Base-by-base conservation (phyloP, 768 basidiomycete species). In the Cyclocybe aegerita region DNA sequence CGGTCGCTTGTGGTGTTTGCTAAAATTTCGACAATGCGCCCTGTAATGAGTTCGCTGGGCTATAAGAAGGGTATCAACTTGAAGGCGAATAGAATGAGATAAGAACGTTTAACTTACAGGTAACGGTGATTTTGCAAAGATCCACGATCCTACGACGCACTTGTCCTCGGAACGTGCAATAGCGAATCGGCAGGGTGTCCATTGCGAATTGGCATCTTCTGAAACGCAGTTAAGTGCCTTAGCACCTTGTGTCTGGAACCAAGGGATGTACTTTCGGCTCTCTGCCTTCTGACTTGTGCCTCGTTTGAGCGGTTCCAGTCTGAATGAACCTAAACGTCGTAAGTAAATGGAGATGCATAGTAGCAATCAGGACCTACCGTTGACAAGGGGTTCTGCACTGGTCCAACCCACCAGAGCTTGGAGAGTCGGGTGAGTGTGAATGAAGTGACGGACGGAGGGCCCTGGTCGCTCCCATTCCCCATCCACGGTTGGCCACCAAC, bases 271-370 rank as follows among this genome's bases (percentile, higher is more conserved):
- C n/a, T 33, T 45, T 41, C 43, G 43, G 10, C 14, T 33, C 16
- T 49, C 31, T 10, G 33, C 14, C 42, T 53, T 55, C 17, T 29
- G 3, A 33, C 12, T 43, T 70, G 48, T 69, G 72, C 4, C 51
- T 43, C 0, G 70, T 70, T 33, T 64, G 60, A 16, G 74, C 60
- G 4, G 63, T 32, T 1, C 57, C 60, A 40, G 66, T 55, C 0
- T 56, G 55, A 8, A 69, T 42, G 2, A 65, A 66, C 17, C 56
- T 47, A 12, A 54, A 57, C 23, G 1, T 23, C 23, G 23, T 23
- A 23, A 23, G 23, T 23, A 1, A 23, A 23, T 23, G 23, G 23
- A 23, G 23, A 23, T 23, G 23, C 23, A 1, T 23, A 23, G 23
- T 23, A 23, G 23, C 23, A 23, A 23, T 23, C 23, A n/a, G 38